Base-by-base conservation (phyloP, 371 early-diverging fungal genomes). In the Rhizopus arrhizus region DNA sequence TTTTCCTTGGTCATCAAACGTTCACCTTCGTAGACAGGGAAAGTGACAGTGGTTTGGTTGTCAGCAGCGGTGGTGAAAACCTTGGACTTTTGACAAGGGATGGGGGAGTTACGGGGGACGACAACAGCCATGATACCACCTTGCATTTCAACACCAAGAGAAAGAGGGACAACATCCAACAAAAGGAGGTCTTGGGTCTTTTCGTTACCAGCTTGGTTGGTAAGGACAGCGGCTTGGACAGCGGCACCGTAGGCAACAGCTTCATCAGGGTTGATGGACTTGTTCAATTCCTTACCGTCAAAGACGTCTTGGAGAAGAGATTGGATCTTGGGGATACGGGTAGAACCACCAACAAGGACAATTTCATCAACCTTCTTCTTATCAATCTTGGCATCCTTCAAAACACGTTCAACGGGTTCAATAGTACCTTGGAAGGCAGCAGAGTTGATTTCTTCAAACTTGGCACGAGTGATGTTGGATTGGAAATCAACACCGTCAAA, bases 271-370 rank as follows among this genome's bases (percentile, higher is more conserved):
- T 95, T 94, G 81, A 95, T 90, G 57, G 91, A 89, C 85, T 92
- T 89, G 85, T 83, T 85, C 62, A 87, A 79, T 59, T 88, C 84
- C 80, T 91, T 92, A 61, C 91, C 92, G 71, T 91, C 87, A 74
- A 97, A 97, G 81, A 88, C 89, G 78, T 98, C 98, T 29, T 91
- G 88, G 65, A 99, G 89, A 66, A 99, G 88, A 83, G 95, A 90
- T 81, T 96, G 97, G 75, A 99, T 93, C 91, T 96, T 98, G 86
- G 99, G 99, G 81, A 99, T 99, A 90, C 99, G 98, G 64, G 99
- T 98, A 72, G 98, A 97, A 72, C 99, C 99, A 81, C 99, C 99
- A 66, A 99, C 99, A 42, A 99, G 85, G 67, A 99, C 96, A 70
- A 99, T 95, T 72, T 98, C 96, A 71, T 96, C 81, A 68, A 99